Base-by-base conservation (phyloP, 1,139 yeast genomes). In the Kodamaea ohmeri region DNA sequence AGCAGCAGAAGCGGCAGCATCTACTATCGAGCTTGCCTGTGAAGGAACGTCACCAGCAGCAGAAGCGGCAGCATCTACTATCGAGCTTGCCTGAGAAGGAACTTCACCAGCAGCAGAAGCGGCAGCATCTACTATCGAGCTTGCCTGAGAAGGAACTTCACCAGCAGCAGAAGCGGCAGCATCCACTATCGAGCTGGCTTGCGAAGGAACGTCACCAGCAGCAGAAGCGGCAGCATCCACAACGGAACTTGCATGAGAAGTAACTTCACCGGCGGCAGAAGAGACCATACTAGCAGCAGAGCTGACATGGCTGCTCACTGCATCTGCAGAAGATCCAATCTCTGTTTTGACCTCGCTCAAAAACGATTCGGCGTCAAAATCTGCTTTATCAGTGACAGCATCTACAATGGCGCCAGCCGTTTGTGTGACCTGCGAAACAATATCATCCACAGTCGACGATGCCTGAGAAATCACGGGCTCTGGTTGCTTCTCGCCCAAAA, bases 281-380 rank as follows among this genome's bases (percentile, higher is more conserved):
- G 35, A 32, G 12, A 30, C 19, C 16, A 25, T 25, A 19, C 14
- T 14, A 7, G 17, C 22, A 19, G 14, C 33, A 8, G 25, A 18
- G 15, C 11, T 7, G 15, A 25, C 21, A 20, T 20, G 19, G 2
- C 15, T 26, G 17, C 15, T 18, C 12, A 6, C 32, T 26, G 7
- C 25, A 8, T 17, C n/a, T 11, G 31, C 19, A 18, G 14, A 25
- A 5, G 20, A 25, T 4, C 18, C 13, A 19, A 24, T 27, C 14
- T 9, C 27, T 4, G 25, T 21, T 14, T 44, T 4, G 14, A 25
- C 38, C 25, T 46, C 46, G 11, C 44, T 39, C 5, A 55, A 49
- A 27, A 52, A 53, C 1, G 58, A 43, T 13, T 51, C 51, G 18
- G 58, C 48, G 21, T 55, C 47, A 25, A 58, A 46, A 11, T 48